Conservation (phyloP, 2,329 filamentous ascomycete genomes). For the Fusarium liriodendri region DNA sequence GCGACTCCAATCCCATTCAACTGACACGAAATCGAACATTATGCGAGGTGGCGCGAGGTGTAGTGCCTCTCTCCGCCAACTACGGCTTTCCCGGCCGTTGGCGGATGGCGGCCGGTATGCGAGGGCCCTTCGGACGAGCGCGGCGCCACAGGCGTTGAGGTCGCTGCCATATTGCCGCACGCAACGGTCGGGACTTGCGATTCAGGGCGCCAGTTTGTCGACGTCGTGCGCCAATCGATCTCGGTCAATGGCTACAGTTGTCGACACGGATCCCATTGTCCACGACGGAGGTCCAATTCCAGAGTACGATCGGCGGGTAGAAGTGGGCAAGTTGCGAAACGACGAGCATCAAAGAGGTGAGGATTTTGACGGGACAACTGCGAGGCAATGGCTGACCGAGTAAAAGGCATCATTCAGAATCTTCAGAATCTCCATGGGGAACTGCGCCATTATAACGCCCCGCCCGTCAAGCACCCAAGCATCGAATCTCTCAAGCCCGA, state of each 20-base stretch:
- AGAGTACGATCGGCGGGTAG: slow-evolving; percentile 89
- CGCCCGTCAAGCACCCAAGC: slow-evolving; percentile 79
- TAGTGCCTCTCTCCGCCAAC: slow-evolving; percentile 27
- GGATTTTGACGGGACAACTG: background rate
- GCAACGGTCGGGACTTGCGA: slow-evolving; percentile 2
- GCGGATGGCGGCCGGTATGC: slow-evolving; percentile 28
- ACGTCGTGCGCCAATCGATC: slow-evolving; percentile 16
- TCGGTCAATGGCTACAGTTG: slow-evolving; percentile 47
- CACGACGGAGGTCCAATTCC: slow-evolving; percentile 76
- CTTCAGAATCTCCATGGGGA: slow-evolving; percentile 91
- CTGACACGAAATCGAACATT: slow-evolving; percentile 16
- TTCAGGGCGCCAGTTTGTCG: slow-evolving; percentile 8
- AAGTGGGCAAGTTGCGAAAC: slow-evolving; percentile 78
- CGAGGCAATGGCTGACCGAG: slow-evolving; percentile 20
- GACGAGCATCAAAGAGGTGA: slow-evolving; percentile 91
- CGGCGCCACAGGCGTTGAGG: slow-evolving; percentile 20
- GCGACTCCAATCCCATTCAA: background rate
- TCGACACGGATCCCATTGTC: slow-evolving; percentile 27
- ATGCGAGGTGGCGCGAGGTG: slow-evolving; percentile 37
- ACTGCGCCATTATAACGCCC: slow-evolving; percentile 78
- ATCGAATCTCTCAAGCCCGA: slow-evolving; percentile 73
- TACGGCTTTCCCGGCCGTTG: slow-evolving; percentile 22
- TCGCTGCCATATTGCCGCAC: slow-evolving; percentile 10
- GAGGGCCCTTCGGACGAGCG: slow-evolving; percentile 38
- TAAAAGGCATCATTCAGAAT: slow-evolving; percentile 83